These are phyloP conservation scores for Mortierella antarctica DNA, from an alignment of 192 early-diverging fungal species.

Conservation along the genomic window DNA sequence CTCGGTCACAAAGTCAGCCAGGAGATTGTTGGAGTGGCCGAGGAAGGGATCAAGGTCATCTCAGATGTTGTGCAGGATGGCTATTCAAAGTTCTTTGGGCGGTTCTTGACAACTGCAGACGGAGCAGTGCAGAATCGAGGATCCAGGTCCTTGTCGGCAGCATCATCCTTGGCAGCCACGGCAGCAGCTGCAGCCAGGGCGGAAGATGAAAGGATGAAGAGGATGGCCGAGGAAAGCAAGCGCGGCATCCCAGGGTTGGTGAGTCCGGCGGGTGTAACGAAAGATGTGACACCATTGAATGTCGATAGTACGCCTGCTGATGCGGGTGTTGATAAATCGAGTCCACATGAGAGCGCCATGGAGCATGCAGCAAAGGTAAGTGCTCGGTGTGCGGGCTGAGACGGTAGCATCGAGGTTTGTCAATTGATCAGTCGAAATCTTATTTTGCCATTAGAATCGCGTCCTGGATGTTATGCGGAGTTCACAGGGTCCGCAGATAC, in stretches of 20 bases:
- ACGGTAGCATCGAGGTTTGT: background rate
- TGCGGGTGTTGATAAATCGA: background rate
- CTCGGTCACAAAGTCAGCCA: conserved; percentile 47
- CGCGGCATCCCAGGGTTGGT: conserved; percentile 1
- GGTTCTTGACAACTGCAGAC: conserved; percentile 45
- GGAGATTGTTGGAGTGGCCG: conserved; percentile 48
- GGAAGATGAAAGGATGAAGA: conserved; percentile 20
- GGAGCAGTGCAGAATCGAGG: conserved; percentile 1
- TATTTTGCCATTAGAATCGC: conserved; percentile 5
- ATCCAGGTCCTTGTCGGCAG: conserved; percentile 21
- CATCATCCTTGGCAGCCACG: conserved; percentile 29
- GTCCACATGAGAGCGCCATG: conserved; percentile 14
- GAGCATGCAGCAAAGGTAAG: conserved; percentile 16
- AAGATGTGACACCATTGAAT: conserved; percentile 14
- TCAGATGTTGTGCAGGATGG: conserved; percentile 63
- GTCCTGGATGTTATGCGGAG: conserved; percentile 13
- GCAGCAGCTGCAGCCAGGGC: conserved; percentile 16
- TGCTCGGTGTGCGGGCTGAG: too few species aligned
- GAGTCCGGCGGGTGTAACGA: conserved; percentile 30
- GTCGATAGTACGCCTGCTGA: conserved; percentile 13
- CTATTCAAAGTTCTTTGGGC: conserved; percentile 58
- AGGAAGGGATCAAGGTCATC: conserved; percentile 55
- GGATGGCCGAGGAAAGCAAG: conserved; percentile 1
- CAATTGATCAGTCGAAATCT: background rate
- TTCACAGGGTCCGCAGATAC: conserved; percentile 27